phyloP scores from a whole-genome alignment of 371 early-diverging fungal species.

The Massospora cicadina region DNA sequence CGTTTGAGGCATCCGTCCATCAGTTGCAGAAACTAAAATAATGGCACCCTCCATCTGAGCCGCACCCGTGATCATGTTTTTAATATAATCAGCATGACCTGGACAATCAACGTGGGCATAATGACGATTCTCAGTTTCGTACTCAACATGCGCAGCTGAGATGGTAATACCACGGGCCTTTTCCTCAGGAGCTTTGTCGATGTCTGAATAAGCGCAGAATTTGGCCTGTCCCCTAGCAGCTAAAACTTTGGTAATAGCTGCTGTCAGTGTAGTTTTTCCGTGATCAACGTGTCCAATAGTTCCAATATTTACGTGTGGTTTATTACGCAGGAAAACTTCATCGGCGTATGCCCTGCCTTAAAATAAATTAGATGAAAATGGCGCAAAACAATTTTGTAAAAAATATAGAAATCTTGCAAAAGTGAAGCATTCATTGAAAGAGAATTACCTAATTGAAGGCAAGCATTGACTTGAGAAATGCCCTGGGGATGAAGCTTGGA shows the following conservation, averaged over 20 bases:
- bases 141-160: conserved; percentile 90
- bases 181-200: conserved; percentile 97
- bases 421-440: conserved; percentile 3
- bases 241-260: conserved; percentile 95
- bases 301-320: conserved; percentile 99
- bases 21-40: conserved; percentile 95
- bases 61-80: conserved; percentile 99
- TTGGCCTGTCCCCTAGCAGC: conserved; percentile 59
- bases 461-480: not conserved
- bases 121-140: conserved; percentile 76
- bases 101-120: conserved; percentile 99
- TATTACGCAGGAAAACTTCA: conserved; percentile 35
- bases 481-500: not conserved
- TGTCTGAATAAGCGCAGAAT: conserved; percentile 86
- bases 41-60: conserved; percentile 98
- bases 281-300: conserved; percentile 99
- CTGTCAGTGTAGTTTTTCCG: conserved; percentile 98
- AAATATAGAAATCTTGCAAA: no score
- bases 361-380: not conserved
- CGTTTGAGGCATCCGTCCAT: conserved; percentile 87
- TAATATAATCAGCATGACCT: conserved; percentile 99
- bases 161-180: conserved; percentile 96
- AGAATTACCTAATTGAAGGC: not conserved
- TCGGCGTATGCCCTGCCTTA: conserved; percentile 10
- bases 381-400: not conserved